phyloP scores from a whole-genome alignment of 2,329 filamentous ascomycete species.

The Exophiala mesophila region DNA sequence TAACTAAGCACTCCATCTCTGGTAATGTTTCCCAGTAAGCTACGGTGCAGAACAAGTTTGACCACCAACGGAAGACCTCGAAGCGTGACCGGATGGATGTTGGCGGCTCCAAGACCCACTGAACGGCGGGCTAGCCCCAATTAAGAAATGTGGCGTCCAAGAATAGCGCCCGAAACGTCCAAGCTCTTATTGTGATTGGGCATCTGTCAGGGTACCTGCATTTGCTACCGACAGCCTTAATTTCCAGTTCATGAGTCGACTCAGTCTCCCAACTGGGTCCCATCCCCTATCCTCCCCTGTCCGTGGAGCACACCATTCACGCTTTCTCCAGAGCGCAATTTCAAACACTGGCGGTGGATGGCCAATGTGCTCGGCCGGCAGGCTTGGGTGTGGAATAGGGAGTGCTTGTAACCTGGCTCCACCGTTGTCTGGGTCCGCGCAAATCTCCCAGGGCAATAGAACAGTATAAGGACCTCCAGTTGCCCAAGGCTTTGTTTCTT shows the following conservation, averaged over 20 bases:
- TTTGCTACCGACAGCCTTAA: background rate
- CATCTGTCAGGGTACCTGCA: background rate
- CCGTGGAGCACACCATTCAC: background rate
- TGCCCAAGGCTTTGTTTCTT: slow-evolving; percentile 15
- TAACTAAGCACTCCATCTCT: too few species aligned
- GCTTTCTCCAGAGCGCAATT: slow-evolving; percentile 12
- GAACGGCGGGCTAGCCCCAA: too few species aligned
- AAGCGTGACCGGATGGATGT: too few species aligned
- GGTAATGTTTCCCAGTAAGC: too few species aligned
- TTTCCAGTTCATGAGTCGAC: background rate
- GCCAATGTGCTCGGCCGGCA: slow-evolving; percentile 7
- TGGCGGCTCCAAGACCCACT: too few species aligned
- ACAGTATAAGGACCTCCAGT: slow-evolving; percentile 20
- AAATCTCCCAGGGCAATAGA: slow-evolving; percentile 19
- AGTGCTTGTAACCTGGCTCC: slow-evolving; percentile 1
- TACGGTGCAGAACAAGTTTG: too few species aligned
- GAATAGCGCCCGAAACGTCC: too few species aligned
- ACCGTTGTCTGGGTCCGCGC: slow-evolving; percentile 7
- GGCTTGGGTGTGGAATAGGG: background rate
- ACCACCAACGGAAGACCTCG: too few species aligned
- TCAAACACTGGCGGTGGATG: slow-evolving; percentile 1
- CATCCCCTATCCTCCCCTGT: slow-evolving; percentile 2
- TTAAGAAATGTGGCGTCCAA: too few species aligned
- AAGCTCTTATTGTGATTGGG: background rate
- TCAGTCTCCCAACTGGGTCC: background rate